Percentiles rank a stretch among this genome's conserved stretches.
phyloP scores from a whole-genome alignment of 768 basidiomycete genomes.

The Pleurotus citrinopileatus region DNA sequence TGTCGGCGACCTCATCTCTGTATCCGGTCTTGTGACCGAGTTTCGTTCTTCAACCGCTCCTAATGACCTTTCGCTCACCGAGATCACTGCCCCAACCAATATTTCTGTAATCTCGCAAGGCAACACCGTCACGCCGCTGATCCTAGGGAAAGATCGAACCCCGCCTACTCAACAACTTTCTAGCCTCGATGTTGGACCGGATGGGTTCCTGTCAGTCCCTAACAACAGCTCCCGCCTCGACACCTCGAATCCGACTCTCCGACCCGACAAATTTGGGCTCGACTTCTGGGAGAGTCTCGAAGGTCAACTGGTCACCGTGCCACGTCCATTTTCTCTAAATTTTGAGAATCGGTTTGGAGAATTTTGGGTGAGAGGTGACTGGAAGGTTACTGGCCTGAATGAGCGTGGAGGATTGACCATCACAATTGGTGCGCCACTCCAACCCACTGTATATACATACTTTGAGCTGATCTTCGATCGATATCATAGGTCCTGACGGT shows the following conservation, averaged over 20 bases:
- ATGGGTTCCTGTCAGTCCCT: conserved; percentile 55
- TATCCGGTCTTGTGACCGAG: conserved; percentile 45
- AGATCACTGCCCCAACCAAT: conserved; percentile 42
- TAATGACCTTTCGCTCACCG: conserved; percentile 48
- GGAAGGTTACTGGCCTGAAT: conserved; percentile 55
- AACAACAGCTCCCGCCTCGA: conserved; percentile 49
- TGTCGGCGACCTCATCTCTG: conserved; percentile 46
- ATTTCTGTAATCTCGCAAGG: conserved; percentile 42
- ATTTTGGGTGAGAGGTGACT: conserved; percentile 58
- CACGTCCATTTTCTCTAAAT: conserved; percentile 40
- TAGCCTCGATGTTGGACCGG: conserved; percentile 46
- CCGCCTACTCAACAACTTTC: conserved; percentile 51
- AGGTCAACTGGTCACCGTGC: conserved; percentile 54
- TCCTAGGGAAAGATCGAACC: conserved; percentile 49
- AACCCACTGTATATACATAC: background rate
- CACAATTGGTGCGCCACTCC: conserved; percentile 34
- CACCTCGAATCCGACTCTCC: conserved; percentile 41
- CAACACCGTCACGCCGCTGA: conserved; percentile 43
- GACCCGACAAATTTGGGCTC: conserved; percentile 50
- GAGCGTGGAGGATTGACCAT: conserved; percentile 52
- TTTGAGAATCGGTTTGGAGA: conserved; percentile 55
- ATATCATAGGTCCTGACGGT: conserved; percentile 38
- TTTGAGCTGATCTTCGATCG: conserved; percentile 6
- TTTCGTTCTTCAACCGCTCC: conserved; percentile 41
- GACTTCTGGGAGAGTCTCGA: conserved; percentile 68